Percentiles rank a stretch among this genome's conserved stretches.
phyloP scores from a whole-genome alignment of 768 basidiomycete species.

The Auricularia cornea region DNA sequence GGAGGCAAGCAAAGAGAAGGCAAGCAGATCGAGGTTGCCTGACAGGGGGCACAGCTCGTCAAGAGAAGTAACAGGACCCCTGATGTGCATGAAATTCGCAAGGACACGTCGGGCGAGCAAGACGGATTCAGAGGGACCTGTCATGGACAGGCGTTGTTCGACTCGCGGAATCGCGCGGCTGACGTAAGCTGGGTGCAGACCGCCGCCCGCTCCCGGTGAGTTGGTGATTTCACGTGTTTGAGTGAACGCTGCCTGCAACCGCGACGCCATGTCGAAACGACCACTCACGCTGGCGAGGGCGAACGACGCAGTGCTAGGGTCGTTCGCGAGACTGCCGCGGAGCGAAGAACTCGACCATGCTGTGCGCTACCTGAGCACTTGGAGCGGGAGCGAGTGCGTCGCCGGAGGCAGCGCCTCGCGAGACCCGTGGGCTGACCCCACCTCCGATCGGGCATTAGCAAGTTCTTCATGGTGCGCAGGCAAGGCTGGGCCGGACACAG shows the following conservation, averaged over 20 bases:
- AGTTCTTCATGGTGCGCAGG: slow-evolving; percentile 57
- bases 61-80: no score
- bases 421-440: slow-evolving; percentile 1
- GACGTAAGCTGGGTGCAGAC: no score
- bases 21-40: no score
- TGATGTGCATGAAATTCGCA: no score
- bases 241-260: not conserved
- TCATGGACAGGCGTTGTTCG: no score
- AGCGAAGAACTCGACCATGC: slow-evolving; percentile 65
- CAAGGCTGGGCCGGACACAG: not conserved
- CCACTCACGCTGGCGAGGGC: slow-evolving; percentile 40
- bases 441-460: slow-evolving; percentile 36
- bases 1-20: no score
- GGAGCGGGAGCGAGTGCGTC: slow-evolving; percentile 82
- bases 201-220: no score
- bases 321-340: slow-evolving; percentile 47
- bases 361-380: slow-evolving; percentile 68
- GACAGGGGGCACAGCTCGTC: no score
- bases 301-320: slow-evolving; percentile 58
- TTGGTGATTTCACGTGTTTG: no score
- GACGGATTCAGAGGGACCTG: no score
- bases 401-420: slow-evolving; percentile 6
- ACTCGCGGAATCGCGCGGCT: no score
- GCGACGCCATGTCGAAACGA: slow-evolving; percentile 38
- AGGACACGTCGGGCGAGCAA: no score